These are phyloP conservation scores for Claviceps sorghi DNA, from an alignment of 2,329 filamentous ascomycete genomes.

Conservation along the genomic window DNA sequence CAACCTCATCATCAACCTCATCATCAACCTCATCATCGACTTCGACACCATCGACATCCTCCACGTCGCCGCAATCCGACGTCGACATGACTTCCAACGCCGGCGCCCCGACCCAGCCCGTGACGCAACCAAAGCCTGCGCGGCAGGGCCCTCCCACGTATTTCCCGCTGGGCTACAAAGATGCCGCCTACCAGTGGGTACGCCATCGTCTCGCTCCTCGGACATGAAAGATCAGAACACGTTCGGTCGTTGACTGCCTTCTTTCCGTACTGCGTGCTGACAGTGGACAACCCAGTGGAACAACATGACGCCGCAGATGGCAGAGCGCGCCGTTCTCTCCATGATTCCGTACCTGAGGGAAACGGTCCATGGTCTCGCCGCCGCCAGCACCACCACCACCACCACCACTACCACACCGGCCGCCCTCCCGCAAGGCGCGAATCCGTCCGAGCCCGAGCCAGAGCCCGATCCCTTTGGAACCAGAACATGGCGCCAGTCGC, in stretches of 20 bases:
- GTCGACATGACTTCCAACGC: conserved; percentile 21
- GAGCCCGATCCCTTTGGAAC: conserved; percentile 67
- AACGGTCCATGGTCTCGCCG: conserved; percentile 51
- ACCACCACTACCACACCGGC: conserved; percentile 9
- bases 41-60: neutral
- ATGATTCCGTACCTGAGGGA: conserved; percentile 72
- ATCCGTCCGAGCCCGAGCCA: conserved; percentile 36
- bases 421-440: conserved; percentile 15
- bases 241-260: neutral
- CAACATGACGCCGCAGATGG: conserved; percentile 62
- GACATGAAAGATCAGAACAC: neutral
- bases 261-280: neutral
- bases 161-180: conserved; percentile 85
- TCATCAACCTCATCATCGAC: neutral
- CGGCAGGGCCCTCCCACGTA: conserved; percentile 22
- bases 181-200: conserved; percentile 85
- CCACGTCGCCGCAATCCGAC: neutral
- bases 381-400: conserved; percentile 24
- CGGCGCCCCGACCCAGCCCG: conserved; percentile 12
- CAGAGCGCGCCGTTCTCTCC: conserved; percentile 77
- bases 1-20: neutral
- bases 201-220: conserved; percentile 13
- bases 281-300: conserved; percentile 50
- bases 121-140: conserved; percentile 14
- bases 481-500: conserved; percentile 69